Conservation (phyloP, 2,329 filamentous ascomycete species). For the Alternaria panax region DNA sequence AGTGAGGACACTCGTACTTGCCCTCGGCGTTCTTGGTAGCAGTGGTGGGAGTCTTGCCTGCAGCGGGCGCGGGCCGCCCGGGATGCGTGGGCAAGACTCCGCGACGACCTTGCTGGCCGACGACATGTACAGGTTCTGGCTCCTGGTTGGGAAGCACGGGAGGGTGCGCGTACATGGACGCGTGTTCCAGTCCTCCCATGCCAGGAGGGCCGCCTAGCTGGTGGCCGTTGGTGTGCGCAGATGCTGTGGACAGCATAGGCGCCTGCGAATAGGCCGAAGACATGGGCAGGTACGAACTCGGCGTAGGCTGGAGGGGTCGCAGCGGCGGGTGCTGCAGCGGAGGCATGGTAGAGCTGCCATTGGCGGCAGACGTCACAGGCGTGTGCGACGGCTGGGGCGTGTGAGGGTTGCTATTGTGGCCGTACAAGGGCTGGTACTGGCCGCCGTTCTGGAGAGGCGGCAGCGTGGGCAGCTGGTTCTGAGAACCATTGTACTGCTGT, state of each 20-base stretch:
- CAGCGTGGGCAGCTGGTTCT: conserved; percentile 45
- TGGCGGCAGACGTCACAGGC: conserved; percentile 43
- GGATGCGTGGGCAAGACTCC: conserved; percentile 92
- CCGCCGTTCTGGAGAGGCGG: conserved; percentile 45
- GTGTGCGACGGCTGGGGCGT: conserved; percentile 49
- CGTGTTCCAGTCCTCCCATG: conserved; percentile 45
- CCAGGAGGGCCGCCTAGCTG: conserved; percentile 49
- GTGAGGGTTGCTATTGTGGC: conserved; percentile 49
- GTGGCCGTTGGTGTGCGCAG: conserved; percentile 45
- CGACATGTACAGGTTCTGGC: conserved; percentile 81
- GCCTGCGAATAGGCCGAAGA: conserved; percentile 47
- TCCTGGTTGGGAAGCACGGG: conserved; percentile 52
- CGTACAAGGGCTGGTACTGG: conserved; percentile 45
- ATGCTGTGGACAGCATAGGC: conserved; percentile 42
- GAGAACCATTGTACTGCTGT: conserved; percentile 41
- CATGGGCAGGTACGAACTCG: conserved; percentile 44
- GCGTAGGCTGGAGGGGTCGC: conserved; percentile 49
- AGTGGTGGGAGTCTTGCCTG: conserved; percentile 82
- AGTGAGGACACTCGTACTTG: conserved; percentile 97
- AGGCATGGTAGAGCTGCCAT: conserved; percentile 42
- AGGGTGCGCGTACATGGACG: conserved; percentile 49
- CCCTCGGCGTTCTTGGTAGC: conserved; percentile 96
- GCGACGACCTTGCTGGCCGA: conserved; percentile 90
- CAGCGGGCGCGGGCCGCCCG: conserved; percentile 79
- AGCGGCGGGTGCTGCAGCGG: conserved; percentile 49